Base-by-base conservation (phyloP, 768 basidiomycete genomes). In the Omphalotus guepiniiformis region DNA sequence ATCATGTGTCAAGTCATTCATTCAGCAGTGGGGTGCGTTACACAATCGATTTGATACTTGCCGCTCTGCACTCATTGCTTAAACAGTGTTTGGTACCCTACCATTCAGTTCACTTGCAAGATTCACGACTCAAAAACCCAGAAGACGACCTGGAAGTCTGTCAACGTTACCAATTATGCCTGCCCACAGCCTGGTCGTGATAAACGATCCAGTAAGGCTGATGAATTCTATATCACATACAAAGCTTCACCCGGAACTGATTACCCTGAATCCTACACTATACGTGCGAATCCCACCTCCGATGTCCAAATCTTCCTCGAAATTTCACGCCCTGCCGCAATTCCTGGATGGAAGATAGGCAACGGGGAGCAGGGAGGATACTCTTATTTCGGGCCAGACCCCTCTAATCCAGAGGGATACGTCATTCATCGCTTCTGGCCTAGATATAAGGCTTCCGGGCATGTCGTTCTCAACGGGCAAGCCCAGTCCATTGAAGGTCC, bases 361-460 rank as follows among this genome's bases (percentile, higher is more conserved):
- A 80, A 82, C 46, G 93, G 93, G 3, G 80, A 85, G 11, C 78
- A 86, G 50, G 96, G 93, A 13, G 96, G 96, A 0, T 85, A 79
- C 66, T 89, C 91, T 49, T 89, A 93, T 71, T 94, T 86, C 65
- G 93, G 93, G 6, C 58, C 75, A 19, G 81, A 90, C 62, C 58
- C 65, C 27, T 70, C 68, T 55, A 83, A 83, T 47, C 73, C 88
- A 13, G 89, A 92, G 21, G 88, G 89, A 36, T 90, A 90, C 61
- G 88, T 93, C 42, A 71, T 93, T 38, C 93, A 94, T 64, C 85
- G 86, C 40, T 93, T 96, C 77, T 93, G 90, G 86, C 93, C 93
- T 12, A 75, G 80, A 30, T 73, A 75, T 53, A 57, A 66, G 25
- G 78, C 75, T 15, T 70, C 73, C 21, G 94, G 94, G 4, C 76